Evolutionary conservation across 2,329 filamentous ascomycete genomes (phyloP).

Genomic region (Aspergillus versicolor): DNA sequence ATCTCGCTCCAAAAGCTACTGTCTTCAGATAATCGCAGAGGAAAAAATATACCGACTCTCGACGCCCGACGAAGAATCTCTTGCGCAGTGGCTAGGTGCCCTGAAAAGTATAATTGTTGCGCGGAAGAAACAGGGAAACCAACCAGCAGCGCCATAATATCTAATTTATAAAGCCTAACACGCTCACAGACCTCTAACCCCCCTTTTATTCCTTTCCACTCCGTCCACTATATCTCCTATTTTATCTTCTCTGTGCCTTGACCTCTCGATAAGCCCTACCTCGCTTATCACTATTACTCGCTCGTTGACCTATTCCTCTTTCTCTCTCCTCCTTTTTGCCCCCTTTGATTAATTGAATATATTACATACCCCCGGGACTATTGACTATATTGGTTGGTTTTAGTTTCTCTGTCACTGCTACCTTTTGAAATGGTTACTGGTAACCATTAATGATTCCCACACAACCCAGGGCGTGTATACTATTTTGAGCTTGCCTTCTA

Average conservation of each 20-base stretch:
- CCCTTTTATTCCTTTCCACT: neutral
- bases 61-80: conserved; percentile 73
- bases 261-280: neutral
- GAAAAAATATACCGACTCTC: conserved; percentile 81
- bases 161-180: neutral
- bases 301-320: neutral
- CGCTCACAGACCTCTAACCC: neutral
- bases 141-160: conserved; percentile 13
- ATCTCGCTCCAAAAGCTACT: conserved; percentile 79
- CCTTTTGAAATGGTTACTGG: conserved; percentile 1
- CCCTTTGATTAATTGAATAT: conserved; percentile 7
- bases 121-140: conserved; percentile 33
- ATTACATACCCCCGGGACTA: conserved; percentile 19
- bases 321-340: conserved; percentile 1
- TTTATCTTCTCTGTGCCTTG: neutral
- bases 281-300: neutral
- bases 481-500: neutral
- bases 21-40: conserved; percentile 90
- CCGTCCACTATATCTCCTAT: neutral
- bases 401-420: neutral
- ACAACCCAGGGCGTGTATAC: neutral
- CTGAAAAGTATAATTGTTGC: conserved; percentile 69
- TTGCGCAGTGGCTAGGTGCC: conserved; percentile 82
- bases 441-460: conserved; percentile 2
- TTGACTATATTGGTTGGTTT: conserved; percentile 16